Percentiles rank a stretch among this genome's conserved stretches.
These are phyloP conservation scores for Pseudopithomyces maydicus DNA, from an alignment of 2,329 filamentous ascomycete species.

Conservation along the genomic window DNA sequence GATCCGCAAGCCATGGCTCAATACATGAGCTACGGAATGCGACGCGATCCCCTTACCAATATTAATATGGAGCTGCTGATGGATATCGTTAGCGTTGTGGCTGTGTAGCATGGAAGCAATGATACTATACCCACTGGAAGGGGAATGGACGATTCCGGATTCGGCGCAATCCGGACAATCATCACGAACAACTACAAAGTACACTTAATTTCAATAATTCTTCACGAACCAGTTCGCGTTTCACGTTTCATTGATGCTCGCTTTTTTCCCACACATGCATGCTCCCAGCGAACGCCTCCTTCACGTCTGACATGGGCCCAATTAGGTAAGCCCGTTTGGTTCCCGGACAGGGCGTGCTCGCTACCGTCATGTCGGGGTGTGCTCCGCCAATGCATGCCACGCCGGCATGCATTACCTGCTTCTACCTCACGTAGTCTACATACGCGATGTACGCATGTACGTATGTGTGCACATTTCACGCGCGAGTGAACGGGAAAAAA, in stretches of 20 bases:
- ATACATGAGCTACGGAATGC: constrained; percentile 16
- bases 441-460: too few species aligned
- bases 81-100: constrained; percentile 9
- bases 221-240: neutral
- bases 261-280: too few species aligned
- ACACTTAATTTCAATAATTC: neutral
- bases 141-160: neutral
- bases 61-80: constrained; percentile 15
- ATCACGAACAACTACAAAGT: neutral
- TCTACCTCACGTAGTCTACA: too few species aligned
- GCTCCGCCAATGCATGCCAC: constrained; percentile 1
- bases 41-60: constrained; percentile 23
- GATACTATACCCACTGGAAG: constrained; percentile 2
- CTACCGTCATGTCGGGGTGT: constrained; percentile 1
- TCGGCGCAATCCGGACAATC: neutral
- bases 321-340: neutral
- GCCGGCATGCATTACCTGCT: constrained; percentile 2
- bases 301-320: neutral
- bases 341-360: neutral
- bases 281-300: neutral
- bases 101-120: constrained; percentile 5
- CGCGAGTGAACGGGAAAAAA: too few species aligned
- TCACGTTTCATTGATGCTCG: neutral
- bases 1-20: constrained; percentile 21
- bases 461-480: too few species aligned